Percentiles rank a stretch among this genome's conserved stretches.
Evolutionary conservation across 2,329 filamentous ascomycete species (phyloP).

Genomic region (Diaporthe capsici): DNA sequence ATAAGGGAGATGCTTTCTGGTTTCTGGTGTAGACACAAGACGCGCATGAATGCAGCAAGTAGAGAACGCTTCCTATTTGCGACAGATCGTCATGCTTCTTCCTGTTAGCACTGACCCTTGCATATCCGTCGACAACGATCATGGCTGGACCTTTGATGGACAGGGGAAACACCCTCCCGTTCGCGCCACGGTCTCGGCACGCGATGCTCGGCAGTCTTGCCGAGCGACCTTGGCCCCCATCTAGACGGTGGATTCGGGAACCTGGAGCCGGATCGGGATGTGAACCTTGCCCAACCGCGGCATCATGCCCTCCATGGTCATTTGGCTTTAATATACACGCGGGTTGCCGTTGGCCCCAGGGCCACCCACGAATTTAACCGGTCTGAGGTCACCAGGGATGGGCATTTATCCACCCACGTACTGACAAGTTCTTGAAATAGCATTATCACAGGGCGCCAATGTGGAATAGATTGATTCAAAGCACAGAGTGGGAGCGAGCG

Average conservation of each 20-base stretch:
- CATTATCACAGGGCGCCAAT: not conserved
- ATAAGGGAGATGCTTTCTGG: not conserved
- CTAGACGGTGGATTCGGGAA: not conserved
- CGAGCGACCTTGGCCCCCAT: not conserved
- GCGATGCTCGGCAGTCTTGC: slow-evolving; percentile 17
- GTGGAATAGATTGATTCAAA: not conserved
- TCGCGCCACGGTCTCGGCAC: not conserved
- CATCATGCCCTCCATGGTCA: not conserved
- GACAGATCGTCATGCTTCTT: not conserved
- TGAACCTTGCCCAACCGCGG: not conserved
- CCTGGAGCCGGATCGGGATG: not conserved
- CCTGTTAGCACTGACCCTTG: not conserved
- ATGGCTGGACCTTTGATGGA: slow-evolving; percentile 1
- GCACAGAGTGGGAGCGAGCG: not conserved
- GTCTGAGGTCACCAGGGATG: not conserved
- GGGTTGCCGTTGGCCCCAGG: not conserved
- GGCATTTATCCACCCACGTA: slow-evolving; percentile 4
- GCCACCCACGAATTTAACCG: not conserved
- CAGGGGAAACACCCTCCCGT: not conserved
- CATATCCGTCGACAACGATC: slow-evolving; percentile 5
- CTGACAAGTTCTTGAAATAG: not conserved
- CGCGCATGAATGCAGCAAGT: not conserved
- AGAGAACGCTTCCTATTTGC: not conserved
- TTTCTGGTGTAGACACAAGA: not conserved
- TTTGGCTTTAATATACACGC: slow-evolving; percentile 13